These are phyloP conservation scores for Clitoria ternatea DNA, from an alignment of 306 rosid genomes.

Conservation along the genomic window DNA sequence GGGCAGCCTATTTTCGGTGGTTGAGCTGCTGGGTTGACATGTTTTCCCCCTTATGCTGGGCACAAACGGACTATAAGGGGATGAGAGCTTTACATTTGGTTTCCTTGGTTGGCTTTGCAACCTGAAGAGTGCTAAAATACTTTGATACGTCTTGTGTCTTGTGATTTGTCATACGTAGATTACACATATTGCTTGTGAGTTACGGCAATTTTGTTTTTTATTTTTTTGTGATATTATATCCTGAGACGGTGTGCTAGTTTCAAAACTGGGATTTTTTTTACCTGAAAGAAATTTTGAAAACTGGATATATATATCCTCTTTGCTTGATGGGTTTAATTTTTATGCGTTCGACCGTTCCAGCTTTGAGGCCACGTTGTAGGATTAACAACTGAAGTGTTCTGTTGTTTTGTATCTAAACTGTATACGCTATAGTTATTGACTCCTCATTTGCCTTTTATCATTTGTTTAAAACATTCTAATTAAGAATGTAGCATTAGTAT, in stretches of 20 bases:
- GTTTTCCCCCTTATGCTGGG: constrained; percentile 6
- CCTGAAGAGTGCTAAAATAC: constrained; percentile 20
- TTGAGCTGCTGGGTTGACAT: constrained; percentile 14
- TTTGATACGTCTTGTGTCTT: constrained; percentile 14
- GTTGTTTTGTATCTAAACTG: neutral
- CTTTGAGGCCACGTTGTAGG: neutral
- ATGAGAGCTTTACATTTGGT: neutral
- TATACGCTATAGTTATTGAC: neutral
- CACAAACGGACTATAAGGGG: neutral
- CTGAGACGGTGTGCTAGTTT: neutral
- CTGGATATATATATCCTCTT: neutral
- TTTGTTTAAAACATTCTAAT: neutral
- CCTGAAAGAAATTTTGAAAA: constrained; percentile 12
- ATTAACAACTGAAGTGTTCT: neutral
- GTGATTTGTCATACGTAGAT: constrained; percentile 18
- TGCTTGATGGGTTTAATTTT: neutral
- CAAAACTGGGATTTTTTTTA: constrained; percentile 4
- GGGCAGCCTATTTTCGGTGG: neutral
- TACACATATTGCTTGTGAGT: constrained; percentile 21
- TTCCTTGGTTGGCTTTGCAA: constrained; percentile 33
- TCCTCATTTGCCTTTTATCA: too few species aligned
- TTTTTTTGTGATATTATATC: neutral
- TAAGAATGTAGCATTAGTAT: too few species aligned
- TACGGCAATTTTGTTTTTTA: constrained; percentile 23
- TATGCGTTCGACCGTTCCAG: neutral